Percentiles rank a stretch among this genome's conserved stretches.
These are phyloP conservation scores for Elaeis oleifera DNA, from an alignment of 202 grass and related monocot genomes.

Conservation along the genomic window DNA sequence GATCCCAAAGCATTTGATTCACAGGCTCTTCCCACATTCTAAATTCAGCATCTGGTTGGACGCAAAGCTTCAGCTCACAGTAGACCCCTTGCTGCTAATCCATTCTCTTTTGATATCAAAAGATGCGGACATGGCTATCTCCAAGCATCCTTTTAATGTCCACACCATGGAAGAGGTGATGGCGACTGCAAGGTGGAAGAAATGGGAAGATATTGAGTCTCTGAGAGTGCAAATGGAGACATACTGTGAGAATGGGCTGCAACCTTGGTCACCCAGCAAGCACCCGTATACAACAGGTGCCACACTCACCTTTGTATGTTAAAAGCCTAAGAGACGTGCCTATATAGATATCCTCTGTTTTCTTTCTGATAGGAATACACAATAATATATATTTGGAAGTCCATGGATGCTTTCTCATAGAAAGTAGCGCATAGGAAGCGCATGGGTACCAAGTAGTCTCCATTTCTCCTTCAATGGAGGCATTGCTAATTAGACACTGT, in stretches of 20 bases:
- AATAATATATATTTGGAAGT: too few species aligned
- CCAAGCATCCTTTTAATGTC: conserved; percentile 64
- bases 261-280: conserved; percentile 76
- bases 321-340: neutral
- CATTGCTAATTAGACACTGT: too few species aligned
- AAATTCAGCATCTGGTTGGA: conserved; percentile 79
- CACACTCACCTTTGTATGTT: neutral
- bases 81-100: conserved; percentile 67
- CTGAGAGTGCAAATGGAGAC: conserved; percentile 83
- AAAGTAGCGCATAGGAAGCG: too few species aligned
- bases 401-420: too few species aligned
- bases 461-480: too few species aligned
- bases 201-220: conserved; percentile 51
- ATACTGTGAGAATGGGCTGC: conserved; percentile 59
- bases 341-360: too few species aligned
- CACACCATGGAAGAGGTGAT: conserved; percentile 88
- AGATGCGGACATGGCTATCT: conserved; percentile 52
- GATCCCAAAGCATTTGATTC: conserved; percentile 63
- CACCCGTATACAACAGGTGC: conserved; percentile 70
- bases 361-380: too few species aligned
- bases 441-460: too few species aligned
- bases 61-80: conserved; percentile 84
- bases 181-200: conserved; percentile 79
- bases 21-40: conserved; percentile 80
- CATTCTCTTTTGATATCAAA: conserved; percentile 45